phyloP scores from a whole-genome alignment of 306 rosid species.

The Hippophae rhamnoides region DNA sequence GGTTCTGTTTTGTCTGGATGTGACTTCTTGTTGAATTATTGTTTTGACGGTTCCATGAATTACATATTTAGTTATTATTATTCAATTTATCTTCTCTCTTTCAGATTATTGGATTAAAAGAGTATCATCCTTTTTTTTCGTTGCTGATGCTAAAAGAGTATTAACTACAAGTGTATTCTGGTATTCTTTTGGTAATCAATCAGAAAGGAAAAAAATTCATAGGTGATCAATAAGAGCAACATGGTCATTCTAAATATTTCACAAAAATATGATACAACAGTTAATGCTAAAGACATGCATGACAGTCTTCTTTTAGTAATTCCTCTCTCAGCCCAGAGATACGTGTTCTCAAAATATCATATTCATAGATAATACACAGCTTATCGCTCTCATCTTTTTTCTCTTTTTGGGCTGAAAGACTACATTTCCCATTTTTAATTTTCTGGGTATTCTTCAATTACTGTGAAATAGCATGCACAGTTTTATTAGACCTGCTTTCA shows the following conservation, averaged over 20 bases:
- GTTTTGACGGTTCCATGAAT: no score
- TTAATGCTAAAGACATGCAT: background rate
- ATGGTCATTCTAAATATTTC: background rate
- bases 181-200: no score
- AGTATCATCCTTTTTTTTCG: no score
- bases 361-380: background rate
- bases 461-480: background rate
- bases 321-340: background rate
- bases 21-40: no score
- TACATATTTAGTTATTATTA: no score
- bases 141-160: no score
- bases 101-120: no score
- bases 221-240: no score
- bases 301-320: background rate
- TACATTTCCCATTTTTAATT: background rate
- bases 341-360: background rate
- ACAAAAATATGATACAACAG: background rate
- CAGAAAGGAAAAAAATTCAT: no score
- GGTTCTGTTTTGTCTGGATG: no score
- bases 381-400: slow-evolving; percentile 1
- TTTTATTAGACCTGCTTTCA: slow-evolving; percentile 7
- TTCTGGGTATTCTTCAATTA: background rate
- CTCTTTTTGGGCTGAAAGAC: background rate
- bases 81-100: no score
- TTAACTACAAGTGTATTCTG: no score